Evolutionary conservation across 352 stramenopile species (phyloP), one percentile per base, ranked within the genome.

Genomic region (Globisporangium recalcitrans): DNA sequence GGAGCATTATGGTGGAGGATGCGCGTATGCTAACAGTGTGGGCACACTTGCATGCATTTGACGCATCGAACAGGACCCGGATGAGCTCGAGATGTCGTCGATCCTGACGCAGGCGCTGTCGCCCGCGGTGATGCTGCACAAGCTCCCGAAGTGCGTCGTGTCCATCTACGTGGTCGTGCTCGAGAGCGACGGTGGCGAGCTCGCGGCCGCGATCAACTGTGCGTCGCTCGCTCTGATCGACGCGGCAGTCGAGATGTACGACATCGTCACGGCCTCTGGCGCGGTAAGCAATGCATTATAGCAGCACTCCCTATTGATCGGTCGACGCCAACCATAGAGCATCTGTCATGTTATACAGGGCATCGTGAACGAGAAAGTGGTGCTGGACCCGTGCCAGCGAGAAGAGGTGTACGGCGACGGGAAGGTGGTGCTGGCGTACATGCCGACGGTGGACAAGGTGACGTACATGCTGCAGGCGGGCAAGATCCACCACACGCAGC

Each of bases 161-260:
- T 95, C 91, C 26, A 80, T 97, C 62, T 93, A 94, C 62, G 78
- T 93, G 27, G 89, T 92, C 14, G 85, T 97, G 60, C 77, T 97
- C 21, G 80, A 94, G 58, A 80, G 85, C 29, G 86, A 97, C 58
- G 90, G 90, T 44, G 80, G 87, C 11, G 87, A 93, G 13, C 77
- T 95, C 14, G 79, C 85, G 14, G 83, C 88, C 4, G 82, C 87
- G 19, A 88, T 96, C 58, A 93, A 91, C 57, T 91, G 79, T 47
- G 90, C 90, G 31, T 97, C 88, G 22, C 72, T 97, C 29, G 90
- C 90, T 24, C 74, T 97, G 5, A 83, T 86, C 8, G 87, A 97
- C 53, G 88, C 87, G 7, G 88, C 86, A 0, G 85, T 97, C n/a
- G 90, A 97, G 71, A 94, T 97, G 76, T 94, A 90, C 56, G 90